phyloP scores from a whole-genome alignment of 2,329 filamentous ascomycete genomes.

The Pseudogymnoascus sp. region DNA sequence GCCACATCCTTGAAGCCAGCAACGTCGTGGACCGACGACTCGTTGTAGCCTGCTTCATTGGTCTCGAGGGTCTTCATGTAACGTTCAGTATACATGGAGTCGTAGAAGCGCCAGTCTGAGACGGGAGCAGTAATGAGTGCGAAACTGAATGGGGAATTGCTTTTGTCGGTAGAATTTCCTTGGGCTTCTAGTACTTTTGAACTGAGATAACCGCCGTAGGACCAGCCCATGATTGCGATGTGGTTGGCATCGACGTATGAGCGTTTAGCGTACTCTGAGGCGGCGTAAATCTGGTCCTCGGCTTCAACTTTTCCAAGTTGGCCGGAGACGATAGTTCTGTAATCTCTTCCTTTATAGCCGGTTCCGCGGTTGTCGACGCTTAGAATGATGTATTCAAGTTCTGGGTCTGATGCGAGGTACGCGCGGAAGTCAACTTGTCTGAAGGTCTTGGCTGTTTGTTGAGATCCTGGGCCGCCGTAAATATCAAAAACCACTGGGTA shows the following conservation, averaged over 20 bases:
- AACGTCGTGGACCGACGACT: conserved; percentile 48
- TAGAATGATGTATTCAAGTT: conserved; percentile 59
- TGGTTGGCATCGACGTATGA: conserved; percentile 49
- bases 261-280: conserved; percentile 42
- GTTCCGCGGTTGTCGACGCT: conserved; percentile 63
- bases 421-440: conserved; percentile 47
- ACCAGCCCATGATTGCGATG: conserved; percentile 62
- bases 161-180: conserved; percentile 36
- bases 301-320: conserved; percentile 57
- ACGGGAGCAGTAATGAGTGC: conserved; percentile 59
- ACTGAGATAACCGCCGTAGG: conserved; percentile 58
- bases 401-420: conserved; percentile 59
- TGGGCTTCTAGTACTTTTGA: conserved; percentile 57
- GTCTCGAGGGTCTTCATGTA: conserved; percentile 57
- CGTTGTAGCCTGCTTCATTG: conserved; percentile 53
- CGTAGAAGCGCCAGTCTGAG: conserved; percentile 62
- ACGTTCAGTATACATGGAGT: conserved; percentile 62
- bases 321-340: conserved; percentile 48
- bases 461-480: conserved; percentile 59
- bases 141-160: conserved; percentile 40
- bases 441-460: conserved; percentile 51
- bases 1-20: conserved; percentile 54
- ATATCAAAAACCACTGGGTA: conserved; percentile 61
- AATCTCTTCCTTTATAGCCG: conserved; percentile 53
- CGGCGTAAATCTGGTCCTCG: conserved; percentile 60